Conservation (phyloP, 306 rosid genomes). For the Pyrus bretschneideri region DNA sequence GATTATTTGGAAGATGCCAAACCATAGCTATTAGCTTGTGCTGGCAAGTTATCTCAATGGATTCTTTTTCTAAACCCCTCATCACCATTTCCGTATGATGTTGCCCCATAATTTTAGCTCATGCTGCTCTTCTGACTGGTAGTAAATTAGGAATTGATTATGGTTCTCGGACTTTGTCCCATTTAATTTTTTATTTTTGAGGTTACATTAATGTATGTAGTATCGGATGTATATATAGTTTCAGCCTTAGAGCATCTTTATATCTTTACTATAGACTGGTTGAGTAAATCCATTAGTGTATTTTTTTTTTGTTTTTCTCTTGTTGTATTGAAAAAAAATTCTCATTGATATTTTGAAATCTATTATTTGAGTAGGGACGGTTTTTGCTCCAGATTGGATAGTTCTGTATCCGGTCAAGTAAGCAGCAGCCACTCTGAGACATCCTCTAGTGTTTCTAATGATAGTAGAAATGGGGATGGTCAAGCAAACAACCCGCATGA, state of each 20-base stretch:
- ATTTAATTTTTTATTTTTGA: background rate
- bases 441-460: slow-evolving; percentile 33
- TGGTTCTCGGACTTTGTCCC: background rate
- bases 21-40: background rate
- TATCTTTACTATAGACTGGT: background rate
- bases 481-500: slow-evolving; percentile 37
- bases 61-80: background rate
- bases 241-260: background rate
- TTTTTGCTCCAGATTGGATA: slow-evolving; percentile 57
- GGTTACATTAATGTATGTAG: background rate
- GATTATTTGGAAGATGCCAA: background rate
- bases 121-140: background rate
- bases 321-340: background rate
- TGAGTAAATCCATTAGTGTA: background rate
- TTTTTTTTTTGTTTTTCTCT: background rate
- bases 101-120: background rate
- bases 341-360: background rate
- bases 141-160: background rate
- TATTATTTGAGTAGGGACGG: slow-evolving; percentile 67
- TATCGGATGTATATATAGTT: background rate
- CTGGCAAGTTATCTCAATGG: background rate
- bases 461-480: slow-evolving; percentile 33
- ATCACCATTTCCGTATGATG: background rate
- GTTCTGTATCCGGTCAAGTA: slow-evolving; percentile 44
- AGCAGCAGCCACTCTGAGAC: slow-evolving; percentile 45